Evolutionary conservation across 306 rosid species (phyloP).

Genomic region (Lagenaria siceraria): DNA sequence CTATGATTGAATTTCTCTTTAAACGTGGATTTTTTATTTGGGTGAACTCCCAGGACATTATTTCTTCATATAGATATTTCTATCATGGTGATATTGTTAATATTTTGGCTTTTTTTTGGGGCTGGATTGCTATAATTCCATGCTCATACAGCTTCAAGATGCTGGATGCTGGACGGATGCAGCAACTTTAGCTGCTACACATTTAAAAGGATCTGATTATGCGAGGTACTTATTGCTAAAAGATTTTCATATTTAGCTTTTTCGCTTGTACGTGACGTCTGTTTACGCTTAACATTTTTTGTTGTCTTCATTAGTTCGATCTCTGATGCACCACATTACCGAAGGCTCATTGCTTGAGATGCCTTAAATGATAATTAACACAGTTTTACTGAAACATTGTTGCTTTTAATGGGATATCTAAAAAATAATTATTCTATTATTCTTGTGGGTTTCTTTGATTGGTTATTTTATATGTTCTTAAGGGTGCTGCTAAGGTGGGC

Average conservation of each 20-base stretch:
- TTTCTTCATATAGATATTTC: background rate
- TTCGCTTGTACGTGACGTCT: background rate
- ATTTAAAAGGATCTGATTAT: conserved; percentile 88
- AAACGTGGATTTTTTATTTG: background rate
- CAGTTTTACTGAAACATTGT: conserved; percentile 8
- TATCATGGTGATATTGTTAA: background rate
- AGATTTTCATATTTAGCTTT: background rate
- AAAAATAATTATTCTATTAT: background rate
- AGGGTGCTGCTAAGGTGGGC: conserved; percentile 99
- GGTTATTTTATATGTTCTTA: conserved; percentile 15
- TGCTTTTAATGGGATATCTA: background rate
- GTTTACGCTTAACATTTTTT: background rate
- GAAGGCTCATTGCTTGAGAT: background rate
- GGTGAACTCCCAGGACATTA: background rate
- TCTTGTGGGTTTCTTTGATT: conserved; percentile 2
- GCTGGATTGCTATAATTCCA: background rate
- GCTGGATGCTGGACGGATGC: conserved; percentile 99
- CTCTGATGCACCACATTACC: background rate
- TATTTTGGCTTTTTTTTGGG: background rate
- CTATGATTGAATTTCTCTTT: background rate
- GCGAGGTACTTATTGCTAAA: conserved; percentile 45
- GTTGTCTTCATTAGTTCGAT: background rate
- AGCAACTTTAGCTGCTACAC: conserved; percentile 94
- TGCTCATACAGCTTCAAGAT: conserved; percentile 80
- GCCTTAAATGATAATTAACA: background rate